Evolutionary conservation across 192 early-diverging fungal genomes (phyloP), one percentile per base, ranked within the genome.

Genomic region (Coemansia asiatica): DNA sequence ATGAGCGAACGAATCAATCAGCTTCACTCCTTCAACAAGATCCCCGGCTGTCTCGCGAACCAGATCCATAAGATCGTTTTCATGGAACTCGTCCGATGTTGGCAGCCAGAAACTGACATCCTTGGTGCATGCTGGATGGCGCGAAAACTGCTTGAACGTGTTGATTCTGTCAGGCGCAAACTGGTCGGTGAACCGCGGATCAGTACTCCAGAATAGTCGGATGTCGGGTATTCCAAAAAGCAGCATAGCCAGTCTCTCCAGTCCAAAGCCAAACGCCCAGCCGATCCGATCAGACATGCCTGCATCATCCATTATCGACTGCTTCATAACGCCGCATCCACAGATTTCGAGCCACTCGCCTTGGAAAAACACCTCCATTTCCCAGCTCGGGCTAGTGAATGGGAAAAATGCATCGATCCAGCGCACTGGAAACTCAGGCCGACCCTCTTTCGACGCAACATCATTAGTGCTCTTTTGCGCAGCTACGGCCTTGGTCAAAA

Each of bases 261-360:
- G 84, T 12, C 97, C 97, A 63, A 97, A 84, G n/a, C 97, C 97
- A 78, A 96, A 97, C 21, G 97, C 97, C 97, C 97, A 98, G 23
- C 94, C 97, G 60, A 98, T 81, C 46, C 89, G 87, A 53, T 93
- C 87, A 1, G 85, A 23, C 51, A 87, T 82, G 22, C 88, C 90
- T 7, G 88, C 83, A 5, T 79, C 78, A 66, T 91, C 81, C 62
- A 98, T 59, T 49, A 98, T 90, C 33, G 79, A 64, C 76, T 98
- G 97, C 56, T 89, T 83, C 64, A 95, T 92, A 25, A 98, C 87
- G 31, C 97, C 97, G 80, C 93, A 96, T 7, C 97, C 97, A 26
- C 89, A 85, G 16, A 99, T 85, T 69, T 97, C 94, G 3, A 97
- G 86, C 95, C 97, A 99, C 44, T 94, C 87, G 56, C 92, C 95